Evolutionary conservation across 2,329 filamentous ascomycete species (phyloP).

Genomic region (Xylariaceae sp.): DNA sequence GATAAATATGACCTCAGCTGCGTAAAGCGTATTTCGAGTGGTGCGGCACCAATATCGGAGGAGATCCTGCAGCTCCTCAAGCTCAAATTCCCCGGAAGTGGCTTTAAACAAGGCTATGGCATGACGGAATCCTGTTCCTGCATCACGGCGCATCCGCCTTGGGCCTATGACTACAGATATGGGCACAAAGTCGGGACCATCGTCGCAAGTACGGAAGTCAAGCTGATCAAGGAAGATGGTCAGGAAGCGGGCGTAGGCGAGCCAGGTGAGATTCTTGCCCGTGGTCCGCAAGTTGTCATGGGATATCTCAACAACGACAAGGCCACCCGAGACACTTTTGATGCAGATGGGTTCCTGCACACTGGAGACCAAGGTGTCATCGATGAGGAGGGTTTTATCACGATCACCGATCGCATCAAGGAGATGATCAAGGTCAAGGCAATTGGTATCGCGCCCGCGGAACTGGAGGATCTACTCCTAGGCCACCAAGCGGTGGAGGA

Average conservation of each 20-base stretch:
- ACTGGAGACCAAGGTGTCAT: conserved; percentile 56
- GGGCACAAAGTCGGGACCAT: conserved; percentile 52
- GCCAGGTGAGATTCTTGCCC: conserved; percentile 44
- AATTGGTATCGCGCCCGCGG: conserved; percentile 57
- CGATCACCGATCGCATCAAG: conserved; percentile 60
- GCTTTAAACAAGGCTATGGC: conserved; percentile 63
- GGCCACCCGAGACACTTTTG: conserved; percentile 31
- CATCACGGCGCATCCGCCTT: conserved; percentile 57
- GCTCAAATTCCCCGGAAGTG: conserved; percentile 52
- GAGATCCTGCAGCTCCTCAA: conserved; percentile 55
- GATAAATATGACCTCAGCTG: conserved; percentile 52
- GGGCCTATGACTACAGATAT: conserved; percentile 53
- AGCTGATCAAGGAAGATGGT: conserved; percentile 50
- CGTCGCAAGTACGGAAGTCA: conserved; percentile 55
- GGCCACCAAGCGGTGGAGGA: conserved; percentile 54
- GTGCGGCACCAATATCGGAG: conserved; percentile 53
- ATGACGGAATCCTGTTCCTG: conserved; percentile 65
- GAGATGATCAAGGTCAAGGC: conserved; percentile 67
- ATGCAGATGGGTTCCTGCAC: conserved; percentile 36
- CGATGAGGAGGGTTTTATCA: conserved; percentile 50
- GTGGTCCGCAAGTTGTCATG: conserved; percentile 46
- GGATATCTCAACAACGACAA: conserved; percentile 41
- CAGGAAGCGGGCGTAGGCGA: conserved; percentile 44
- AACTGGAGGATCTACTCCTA: conserved; percentile 59
- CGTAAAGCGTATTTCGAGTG: conserved; percentile 53